A percentile compares a stretch with the other conserved stretches of the same genome.
These are phyloP conservation scores for Rhodotorula sp. DNA, from an alignment of 1,284 basidiomycete species.

Conservation along the genomic window DNA sequence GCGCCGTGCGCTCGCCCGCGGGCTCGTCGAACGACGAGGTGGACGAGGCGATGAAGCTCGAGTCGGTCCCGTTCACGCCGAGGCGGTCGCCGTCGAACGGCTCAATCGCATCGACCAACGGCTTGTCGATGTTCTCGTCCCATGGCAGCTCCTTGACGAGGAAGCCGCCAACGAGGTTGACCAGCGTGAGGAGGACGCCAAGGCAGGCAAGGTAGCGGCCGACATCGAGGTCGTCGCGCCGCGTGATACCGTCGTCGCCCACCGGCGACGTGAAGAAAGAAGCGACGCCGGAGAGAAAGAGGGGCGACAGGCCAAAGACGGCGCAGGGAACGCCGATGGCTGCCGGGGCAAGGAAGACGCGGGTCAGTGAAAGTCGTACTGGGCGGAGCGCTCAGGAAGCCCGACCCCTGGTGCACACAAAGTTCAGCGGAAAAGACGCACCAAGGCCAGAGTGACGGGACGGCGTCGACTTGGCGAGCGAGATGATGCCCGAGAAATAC, in stretches of 20 bases:
- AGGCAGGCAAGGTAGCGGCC: constrained; percentile 41
- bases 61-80: background rate
- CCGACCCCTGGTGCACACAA: no score
- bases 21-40: background rate
- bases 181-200: constrained; percentile 29
- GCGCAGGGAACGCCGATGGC: constrained; percentile 43
- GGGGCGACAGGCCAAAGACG: constrained; percentile 44
- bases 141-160: constrained; percentile 33
- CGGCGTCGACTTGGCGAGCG: constrained; percentile 37
- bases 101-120: constrained; percentile 6
- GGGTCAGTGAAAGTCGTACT: background rate
- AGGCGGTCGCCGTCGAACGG: background rate
- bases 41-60: background rate
- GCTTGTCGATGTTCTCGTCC: constrained; percentile 20
- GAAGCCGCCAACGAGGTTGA: constrained; percentile 40
- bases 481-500: constrained; percentile 43
- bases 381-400: no score
- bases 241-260: background rate
- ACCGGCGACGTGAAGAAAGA: constrained; percentile 35
- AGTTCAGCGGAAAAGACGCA: background rate
- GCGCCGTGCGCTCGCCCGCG: constrained; percentile 20
- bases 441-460: constrained; percentile 41
- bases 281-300: constrained; percentile 43
- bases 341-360: background rate
- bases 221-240: constrained; percentile 37